Evolutionary conservation across 768 basidiomycete species (phyloP).

Genomic region (Lentinula detonsa): DNA sequence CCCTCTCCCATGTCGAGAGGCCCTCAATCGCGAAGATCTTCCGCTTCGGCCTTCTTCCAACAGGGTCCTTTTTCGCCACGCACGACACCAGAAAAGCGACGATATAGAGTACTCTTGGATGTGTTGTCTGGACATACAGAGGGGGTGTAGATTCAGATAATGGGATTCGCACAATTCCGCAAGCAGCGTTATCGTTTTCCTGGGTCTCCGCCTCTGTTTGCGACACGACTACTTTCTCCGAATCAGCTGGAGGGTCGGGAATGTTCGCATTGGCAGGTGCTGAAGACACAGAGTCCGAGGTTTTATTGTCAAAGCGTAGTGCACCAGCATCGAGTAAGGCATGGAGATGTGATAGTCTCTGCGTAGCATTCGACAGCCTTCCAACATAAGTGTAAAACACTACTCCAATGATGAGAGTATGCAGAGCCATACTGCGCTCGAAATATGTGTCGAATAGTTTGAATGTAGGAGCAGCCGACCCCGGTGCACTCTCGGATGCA

Average conservation of each 20-base stretch:
- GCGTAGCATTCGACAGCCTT: slow-evolving; percentile 36
- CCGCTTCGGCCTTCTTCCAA: slow-evolving; percentile 69
- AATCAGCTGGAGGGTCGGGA: not conserved
- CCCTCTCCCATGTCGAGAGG: slow-evolving; percentile 21
- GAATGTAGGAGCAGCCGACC: slow-evolving; percentile 8
- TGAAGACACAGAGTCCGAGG: slow-evolving; percentile 20
- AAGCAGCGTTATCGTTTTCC: slow-evolving; percentile 12
- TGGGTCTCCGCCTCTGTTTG: not conserved
- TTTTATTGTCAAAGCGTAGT: slow-evolving; percentile 20
- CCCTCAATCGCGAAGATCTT: slow-evolving; percentile 67
- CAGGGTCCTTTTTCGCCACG: slow-evolving; percentile 63
- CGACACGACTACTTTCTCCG: not conserved
- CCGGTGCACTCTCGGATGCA: slow-evolving; percentile 1
- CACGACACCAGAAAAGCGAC: slow-evolving; percentile 65
- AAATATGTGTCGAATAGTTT: slow-evolving; percentile 17
- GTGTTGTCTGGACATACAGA: slow-evolving; percentile 54
- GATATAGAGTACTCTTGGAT: slow-evolving; percentile 58
- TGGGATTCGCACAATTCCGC: slow-evolving; percentile 16
- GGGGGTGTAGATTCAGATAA: slow-evolving; percentile 36
- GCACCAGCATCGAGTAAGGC: slow-evolving; percentile 59
- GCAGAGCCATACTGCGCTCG: slow-evolving; percentile 39
- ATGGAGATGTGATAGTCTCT: slow-evolving; percentile 54
- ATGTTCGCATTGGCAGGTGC: not conserved
- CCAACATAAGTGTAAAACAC: slow-evolving; percentile 60
- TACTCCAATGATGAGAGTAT: slow-evolving; percentile 57